Conservation (phyloP, 805 yeast genomes). For the Huiozyma naganishii region DNA sequence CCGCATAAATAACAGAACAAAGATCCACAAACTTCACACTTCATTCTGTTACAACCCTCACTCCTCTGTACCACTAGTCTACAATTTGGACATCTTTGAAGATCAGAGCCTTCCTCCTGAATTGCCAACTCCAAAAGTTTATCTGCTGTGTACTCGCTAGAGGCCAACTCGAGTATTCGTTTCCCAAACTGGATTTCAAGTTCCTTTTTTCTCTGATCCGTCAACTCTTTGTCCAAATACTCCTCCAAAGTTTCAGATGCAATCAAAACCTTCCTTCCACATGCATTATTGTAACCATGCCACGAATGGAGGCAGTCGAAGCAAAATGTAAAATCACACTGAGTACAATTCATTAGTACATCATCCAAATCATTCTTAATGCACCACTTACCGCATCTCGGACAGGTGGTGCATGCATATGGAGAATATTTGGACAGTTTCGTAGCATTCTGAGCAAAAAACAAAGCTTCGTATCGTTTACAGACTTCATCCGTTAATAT, state of each 20-base stretch:
- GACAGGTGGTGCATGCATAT: constrained; percentile 39
- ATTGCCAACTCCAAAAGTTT: constrained; percentile 36
- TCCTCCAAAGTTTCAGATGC: constrained; percentile 26
- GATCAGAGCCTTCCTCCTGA: constrained; percentile 31
- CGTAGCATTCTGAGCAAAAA: constrained; percentile 32
- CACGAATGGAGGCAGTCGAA: constrained; percentile 46
- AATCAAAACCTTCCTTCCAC: constrained; percentile 29
- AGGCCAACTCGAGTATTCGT: constrained; percentile 32
- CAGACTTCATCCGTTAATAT: constrained; percentile 25
- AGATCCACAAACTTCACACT: constrained; percentile 38
- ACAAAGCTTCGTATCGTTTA: constrained; percentile 32
- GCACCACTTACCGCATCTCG: constrained; percentile 40
- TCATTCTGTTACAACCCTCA: constrained; percentile 60
- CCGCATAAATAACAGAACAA: constrained; percentile 51
- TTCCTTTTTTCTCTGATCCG: constrained; percentile 25
- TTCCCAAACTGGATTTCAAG: constrained; percentile 37
- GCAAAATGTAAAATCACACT: constrained; percentile 46
- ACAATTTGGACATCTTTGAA: constrained; percentile 45
- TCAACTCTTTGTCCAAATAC: constrained; percentile 22
- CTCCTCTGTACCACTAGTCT: constrained; percentile 37
- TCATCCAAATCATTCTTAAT: constrained; percentile 38
- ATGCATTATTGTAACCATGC: constrained; percentile 44
- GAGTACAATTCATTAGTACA: constrained; percentile 37
- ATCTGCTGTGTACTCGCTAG: constrained; percentile 38
- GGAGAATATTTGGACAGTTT: constrained; percentile 37